Conservation (phyloP, 768 basidiomycete genomes). For the Termitomyces sp. region DNA sequence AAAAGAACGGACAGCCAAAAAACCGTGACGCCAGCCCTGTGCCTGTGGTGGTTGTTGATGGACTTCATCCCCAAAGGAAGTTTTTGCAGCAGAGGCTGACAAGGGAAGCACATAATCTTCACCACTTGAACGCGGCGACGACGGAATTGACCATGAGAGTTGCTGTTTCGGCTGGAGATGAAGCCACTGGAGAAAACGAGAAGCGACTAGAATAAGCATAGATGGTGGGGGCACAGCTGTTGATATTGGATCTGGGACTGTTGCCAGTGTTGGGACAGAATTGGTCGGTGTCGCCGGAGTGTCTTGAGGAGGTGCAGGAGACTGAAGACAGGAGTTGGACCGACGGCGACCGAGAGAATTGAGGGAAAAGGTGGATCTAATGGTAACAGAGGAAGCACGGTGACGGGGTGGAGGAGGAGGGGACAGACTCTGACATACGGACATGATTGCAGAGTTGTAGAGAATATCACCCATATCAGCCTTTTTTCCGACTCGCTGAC, state of each 20-base stretch:
- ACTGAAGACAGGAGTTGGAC: conserved; percentile 44
- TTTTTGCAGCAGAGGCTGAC: conserved; percentile 38
- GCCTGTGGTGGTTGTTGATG: conserved; percentile 27
- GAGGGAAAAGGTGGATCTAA: conserved; percentile 49
- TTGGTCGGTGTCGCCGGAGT: not conserved
- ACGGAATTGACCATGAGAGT: conserved; percentile 41
- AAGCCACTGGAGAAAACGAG: conserved; percentile 51
- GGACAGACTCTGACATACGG: conserved; percentile 17
- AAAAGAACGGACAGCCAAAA: conserved; percentile 28
- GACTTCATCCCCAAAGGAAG: conserved; percentile 41
- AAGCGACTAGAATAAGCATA: conserved; percentile 50
- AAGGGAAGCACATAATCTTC: conserved; percentile 53
- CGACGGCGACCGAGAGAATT: conserved; percentile 53
- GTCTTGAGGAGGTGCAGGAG: conserved; percentile 18
- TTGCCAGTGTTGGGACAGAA: conserved; percentile 16
- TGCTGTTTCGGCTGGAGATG: conserved; percentile 41
- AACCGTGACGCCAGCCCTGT: conserved; percentile 22
- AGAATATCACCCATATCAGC: not conserved
- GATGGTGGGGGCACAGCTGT: conserved; percentile 28
- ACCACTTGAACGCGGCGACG: conserved; percentile 37
- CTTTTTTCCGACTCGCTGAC: conserved; percentile 5
- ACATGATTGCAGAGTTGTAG: conserved; percentile 11
- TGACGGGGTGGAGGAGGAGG: conserved; percentile 45
- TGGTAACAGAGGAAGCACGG: conserved; percentile 58
- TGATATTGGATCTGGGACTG: conserved; percentile 13